Base-by-base conservation (phyloP, 1,139 yeast species). In the Suhomyces choctaworum region DNA sequence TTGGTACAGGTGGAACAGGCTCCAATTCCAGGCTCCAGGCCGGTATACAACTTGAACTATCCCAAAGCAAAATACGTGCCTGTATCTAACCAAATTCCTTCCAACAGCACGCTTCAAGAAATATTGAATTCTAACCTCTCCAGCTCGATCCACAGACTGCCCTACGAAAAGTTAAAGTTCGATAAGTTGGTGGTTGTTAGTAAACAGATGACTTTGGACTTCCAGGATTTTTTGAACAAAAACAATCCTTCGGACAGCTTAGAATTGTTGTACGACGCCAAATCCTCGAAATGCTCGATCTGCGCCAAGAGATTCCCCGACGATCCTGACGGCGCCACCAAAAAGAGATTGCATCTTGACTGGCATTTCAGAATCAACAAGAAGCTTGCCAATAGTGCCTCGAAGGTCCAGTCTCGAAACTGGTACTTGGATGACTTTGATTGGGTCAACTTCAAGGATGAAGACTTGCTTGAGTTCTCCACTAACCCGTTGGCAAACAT, bases 321-420 rank as follows among this genome's bases (percentile, higher is more conserved):
- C 34, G 77, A 82, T 28, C 66, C 64, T 2, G 76, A 72, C 34
- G 95, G 94, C 2, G 68, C 72, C 12, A 64, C 60, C 15, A 60
- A 56, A 29, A 71, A 74, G 39, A 72, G 83, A 42, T 50, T 67
- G 28, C 98, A 92, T 60, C 66, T 88, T 49, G 98, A 92, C 61
- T 92, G 97, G 97, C 98, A 92, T 66, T 89, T 89, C 66, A 77
- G 97, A 52, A 85, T 88, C 36, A 90, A 88, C 58, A 86, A 85
- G 53, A 82, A 86, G 50, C 66, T 85, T 33, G 77, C 85, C 31
- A 45, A 42, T 17, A 50, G 47, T 29, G 43, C 46, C 7, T 50
- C 63, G 10, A 64, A 63, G 32, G 77, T 80, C 22, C 88, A 87
- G 57, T 79, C 87, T 34, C 69, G 97, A 50, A 77, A 82, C 48